These are phyloP conservation scores for Galeopsis tetrahit DNA, from an alignment of 257 asterid genomes.

Conservation along the genomic window DNA sequence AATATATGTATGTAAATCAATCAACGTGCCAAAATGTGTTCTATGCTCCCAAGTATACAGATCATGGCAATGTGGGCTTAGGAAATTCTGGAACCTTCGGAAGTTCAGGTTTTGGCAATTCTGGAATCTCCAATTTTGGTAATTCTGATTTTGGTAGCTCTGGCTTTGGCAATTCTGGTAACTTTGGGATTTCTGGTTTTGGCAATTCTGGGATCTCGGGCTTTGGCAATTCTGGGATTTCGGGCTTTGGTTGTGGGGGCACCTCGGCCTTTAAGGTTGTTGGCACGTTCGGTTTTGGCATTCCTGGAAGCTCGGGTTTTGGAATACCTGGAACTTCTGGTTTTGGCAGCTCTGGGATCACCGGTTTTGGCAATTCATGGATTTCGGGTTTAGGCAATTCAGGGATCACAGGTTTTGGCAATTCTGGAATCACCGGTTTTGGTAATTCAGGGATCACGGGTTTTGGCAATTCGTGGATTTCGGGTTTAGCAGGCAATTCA, in stretches of 20 bases:
- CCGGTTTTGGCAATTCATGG: not conserved
- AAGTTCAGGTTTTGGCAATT: not conserved
- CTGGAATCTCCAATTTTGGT: not conserved
- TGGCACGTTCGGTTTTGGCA: too few relatives aligned
- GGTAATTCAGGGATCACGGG: not conserved
- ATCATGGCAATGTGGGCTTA: too few relatives aligned
- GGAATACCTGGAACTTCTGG: not conserved
- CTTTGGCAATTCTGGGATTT: too few relatives aligned
- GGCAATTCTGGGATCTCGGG: too few relatives aligned
- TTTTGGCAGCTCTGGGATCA: slow-evolving; percentile 9
- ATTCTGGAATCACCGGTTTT: not conserved
- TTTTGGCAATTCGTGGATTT: slow-evolving; percentile 18
- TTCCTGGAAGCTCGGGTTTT: not conserved
- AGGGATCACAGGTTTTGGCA: slow-evolving; percentile 29
- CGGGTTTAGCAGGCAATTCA: not conserved
- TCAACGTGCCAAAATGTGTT: too few relatives aligned
- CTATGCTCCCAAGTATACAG: too few relatives aligned
- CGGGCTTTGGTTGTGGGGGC: not conserved
- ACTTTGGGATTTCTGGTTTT: too few relatives aligned
- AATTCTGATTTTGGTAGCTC: not conserved
- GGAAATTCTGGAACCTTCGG: too few relatives aligned
- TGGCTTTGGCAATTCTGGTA: too few relatives aligned
- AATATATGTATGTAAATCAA: too few relatives aligned
- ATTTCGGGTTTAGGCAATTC: slow-evolving; percentile 24
- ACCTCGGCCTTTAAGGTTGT: too few relatives aligned